Base-by-base conservation (phyloP, 257 asterid species). In the Fraxinus quadrangulata region DNA sequence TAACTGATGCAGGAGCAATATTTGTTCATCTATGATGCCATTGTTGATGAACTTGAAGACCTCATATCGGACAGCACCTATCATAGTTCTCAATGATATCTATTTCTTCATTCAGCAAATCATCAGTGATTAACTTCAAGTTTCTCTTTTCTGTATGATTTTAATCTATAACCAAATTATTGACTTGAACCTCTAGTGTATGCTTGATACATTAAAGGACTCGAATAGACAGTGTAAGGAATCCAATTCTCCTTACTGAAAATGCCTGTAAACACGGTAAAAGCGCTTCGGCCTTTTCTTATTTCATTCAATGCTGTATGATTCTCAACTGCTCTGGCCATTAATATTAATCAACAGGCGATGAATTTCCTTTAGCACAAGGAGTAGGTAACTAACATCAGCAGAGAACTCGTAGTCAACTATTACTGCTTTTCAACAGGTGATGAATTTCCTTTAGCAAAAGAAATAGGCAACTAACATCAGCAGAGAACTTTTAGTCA, bases 1-100 rank as follows among this genome's bases (percentile, higher is more conserved):
- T 74, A 4, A 47, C 69, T 79, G 47, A 74, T 85, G 71, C 87
- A 93, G 98, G 93, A 87, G 51, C 98, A 95, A 65, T 92, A 88
- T 74, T 63, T 76, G 45, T 95, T 89, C 84, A 89, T 97, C 87
- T 81, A 91, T 70, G 81, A 79, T 69, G 92, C 95, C 17, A 83
- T 93, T 36, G 72, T 86, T 42, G 89, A 90, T 75, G 95, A 90
- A 77, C 95, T 93, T 30, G 87, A 89, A 78, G 88, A 82, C 68
- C 85, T 90, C 72, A 56, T 87, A 17, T 83, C 87, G 14, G 85
- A 82, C n/a, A 72, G 81, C 73, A 79, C 54, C 67, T 71, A 81
- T 28, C 84, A 37, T 73, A 81, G 79, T 77, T 81, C 80, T 19
- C 83, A 74, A 74, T 68, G 77, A 85, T 72, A 69, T 36, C 80